These are phyloP conservation scores for Lithohypha guttulata DNA, from an alignment of 2,329 filamentous ascomycete species.

Conservation along the genomic window DNA sequence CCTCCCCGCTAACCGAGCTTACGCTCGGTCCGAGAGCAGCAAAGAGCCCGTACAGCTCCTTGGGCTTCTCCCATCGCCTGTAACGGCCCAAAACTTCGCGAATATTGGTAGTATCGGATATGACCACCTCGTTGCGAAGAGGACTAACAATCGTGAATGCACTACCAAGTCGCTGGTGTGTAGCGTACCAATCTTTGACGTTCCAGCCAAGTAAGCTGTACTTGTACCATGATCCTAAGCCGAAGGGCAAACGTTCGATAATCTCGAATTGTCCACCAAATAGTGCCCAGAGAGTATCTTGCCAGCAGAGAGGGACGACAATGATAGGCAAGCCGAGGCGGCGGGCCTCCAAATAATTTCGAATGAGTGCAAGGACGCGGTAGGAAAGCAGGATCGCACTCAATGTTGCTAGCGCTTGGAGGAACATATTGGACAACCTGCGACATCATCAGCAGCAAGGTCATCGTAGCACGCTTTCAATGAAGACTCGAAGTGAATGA, in stretches of 20 bases:
- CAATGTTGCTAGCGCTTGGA: neutral
- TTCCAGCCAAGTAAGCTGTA: conserved; percentile 13
- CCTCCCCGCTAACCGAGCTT: conserved; percentile 17
- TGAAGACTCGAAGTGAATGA: too few species aligned
- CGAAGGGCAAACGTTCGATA: conserved; percentile 8
- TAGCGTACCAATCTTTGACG: conserved; percentile 6
- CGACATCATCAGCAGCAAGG: neutral
- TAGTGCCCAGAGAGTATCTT: conserved; percentile 13
- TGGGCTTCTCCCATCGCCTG: conserved; percentile 14
- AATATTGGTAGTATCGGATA: conserved; percentile 11
- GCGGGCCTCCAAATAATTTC: conserved; percentile 16
- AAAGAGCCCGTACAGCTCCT: conserved; percentile 13
- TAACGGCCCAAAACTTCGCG: conserved; percentile 12
- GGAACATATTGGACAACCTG: neutral
- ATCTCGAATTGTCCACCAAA: conserved; percentile 5
- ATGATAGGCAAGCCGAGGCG: conserved; percentile 17
- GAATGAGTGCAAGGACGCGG: conserved; percentile 3
- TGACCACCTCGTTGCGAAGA: conserved; percentile 11
- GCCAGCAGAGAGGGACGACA: conserved; percentile 11
- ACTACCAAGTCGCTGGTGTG: conserved; percentile 11
- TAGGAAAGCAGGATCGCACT: neutral
- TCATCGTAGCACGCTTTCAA: too few species aligned
- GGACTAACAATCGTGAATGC: conserved; percentile 14
- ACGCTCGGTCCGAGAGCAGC: conserved; percentile 14
- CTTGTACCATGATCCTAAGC: conserved; percentile 6